Base-by-base conservation (phyloP, 176 grass and related monocot species). In the Guadua angustifolia region DNA sequence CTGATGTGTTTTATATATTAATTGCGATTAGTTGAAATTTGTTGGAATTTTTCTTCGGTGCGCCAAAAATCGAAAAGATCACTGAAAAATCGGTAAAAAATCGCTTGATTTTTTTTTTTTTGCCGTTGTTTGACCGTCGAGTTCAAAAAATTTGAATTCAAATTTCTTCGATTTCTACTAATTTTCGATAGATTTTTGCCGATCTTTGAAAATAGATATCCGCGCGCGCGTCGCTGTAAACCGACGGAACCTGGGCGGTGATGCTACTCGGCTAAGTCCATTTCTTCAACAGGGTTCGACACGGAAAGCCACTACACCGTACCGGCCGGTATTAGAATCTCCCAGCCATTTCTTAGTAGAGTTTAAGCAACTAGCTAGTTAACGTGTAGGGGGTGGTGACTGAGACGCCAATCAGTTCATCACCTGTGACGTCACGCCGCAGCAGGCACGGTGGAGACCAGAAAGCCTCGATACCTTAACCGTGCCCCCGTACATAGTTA, bases 391-490 rank as follows among this genome's bases (percentile, higher is more conserved):
- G 62, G 77, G 32, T 78, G 66, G 50, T 53, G 86, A 91, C 36
- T 14, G 73, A 68, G 86, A 85, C 70, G 84, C 74, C 77, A 60
- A 40, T 78, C 29, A 47, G 32, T 40, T 60, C 82, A 87, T 97
- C 91, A 90, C 49, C 63, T 43, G 65, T 71, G 86, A 97, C 87
- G 79, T 88, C 94, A 97, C 10, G 18, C 4, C n/a, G 73, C 67
- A 58, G 7, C 52, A 8, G 18, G 52, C 10, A 75, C 9, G 26
- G 35, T 19, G 70, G 17, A 35, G 7, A 55, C 14, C 1, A 9
- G n/a, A 17, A 38, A 47, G 0, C 22, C 51, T 60, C 53, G 16
- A 9, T 2, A 4, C 7, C 21, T 53, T 53, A 53, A 19, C 50
- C 5, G 4, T 29, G 0, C 29, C 29, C 29, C 29, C 29, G 29